These are phyloP conservation scores for Oryza rufipogon DNA, from an alignment of 176 grass and related monocot genomes.

Conservation along the genomic window DNA sequence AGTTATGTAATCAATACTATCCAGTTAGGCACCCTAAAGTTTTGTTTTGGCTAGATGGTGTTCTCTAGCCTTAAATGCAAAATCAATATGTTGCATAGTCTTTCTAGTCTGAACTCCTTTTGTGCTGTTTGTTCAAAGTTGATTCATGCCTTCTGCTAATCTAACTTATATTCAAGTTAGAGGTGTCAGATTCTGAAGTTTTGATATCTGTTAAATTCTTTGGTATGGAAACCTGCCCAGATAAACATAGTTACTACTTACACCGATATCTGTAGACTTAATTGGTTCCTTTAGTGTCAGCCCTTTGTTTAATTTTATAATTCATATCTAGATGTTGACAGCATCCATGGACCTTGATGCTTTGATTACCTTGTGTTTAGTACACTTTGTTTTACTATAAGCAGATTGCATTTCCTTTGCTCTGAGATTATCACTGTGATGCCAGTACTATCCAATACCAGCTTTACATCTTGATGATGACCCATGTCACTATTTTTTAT, in stretches of 20 bases:
- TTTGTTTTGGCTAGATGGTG: neutral
- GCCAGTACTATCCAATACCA: slow-evolving; percentile 1
- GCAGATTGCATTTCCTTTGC: neutral
- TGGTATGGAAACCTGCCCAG: neutral
- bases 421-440: slow-evolving; percentile 11
- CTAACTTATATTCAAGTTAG: too few species aligned
- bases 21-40: neutral
- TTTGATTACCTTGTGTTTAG: neutral
- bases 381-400: slow-evolving; percentile 8
- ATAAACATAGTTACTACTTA: neutral
- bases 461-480: slow-evolving; percentile 25
- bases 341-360: neutral
- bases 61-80: neutral
- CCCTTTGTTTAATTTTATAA: neutral
- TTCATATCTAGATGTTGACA: neutral
- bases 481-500: neutral
- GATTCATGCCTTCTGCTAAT: too few species aligned
- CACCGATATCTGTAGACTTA: neutral
- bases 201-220: neutral
- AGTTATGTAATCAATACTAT: neutral
- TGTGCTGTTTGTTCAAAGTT: neutral
- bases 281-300: neutral
- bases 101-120: neutral
- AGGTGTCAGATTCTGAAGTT: too few species aligned
- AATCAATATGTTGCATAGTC: neutral